These are phyloP conservation scores for Solanum sitiens DNA, from an alignment of 257 asterid genomes.

Conservation along the genomic window DNA sequence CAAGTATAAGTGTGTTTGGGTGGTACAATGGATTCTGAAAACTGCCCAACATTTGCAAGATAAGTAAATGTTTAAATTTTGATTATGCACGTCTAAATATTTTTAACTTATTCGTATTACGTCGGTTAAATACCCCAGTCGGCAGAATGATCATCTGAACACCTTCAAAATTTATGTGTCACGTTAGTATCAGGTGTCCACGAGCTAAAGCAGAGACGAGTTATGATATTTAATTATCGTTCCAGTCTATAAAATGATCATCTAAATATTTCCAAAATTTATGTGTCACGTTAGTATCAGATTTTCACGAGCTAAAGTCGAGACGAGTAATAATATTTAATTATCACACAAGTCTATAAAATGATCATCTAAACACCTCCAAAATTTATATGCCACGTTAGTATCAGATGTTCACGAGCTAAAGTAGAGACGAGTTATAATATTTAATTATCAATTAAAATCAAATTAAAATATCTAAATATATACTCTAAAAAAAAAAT, in stretches of 20 bases:
- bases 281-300: accelerated
- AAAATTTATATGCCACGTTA: no score
- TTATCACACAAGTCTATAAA: not conserved
- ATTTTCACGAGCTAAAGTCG: no score
- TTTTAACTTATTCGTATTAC: not conserved
- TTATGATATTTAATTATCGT: not conserved
- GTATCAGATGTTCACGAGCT: accelerated
- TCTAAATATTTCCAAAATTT: no score
- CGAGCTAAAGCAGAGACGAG: not conserved
- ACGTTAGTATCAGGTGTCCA: not conserved
- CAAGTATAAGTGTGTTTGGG: not conserved
- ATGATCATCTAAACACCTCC: no score
- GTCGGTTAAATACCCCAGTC: not conserved
- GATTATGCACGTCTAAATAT: not conserved
- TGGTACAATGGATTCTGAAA: not conserved
- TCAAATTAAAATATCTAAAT: not conserved
- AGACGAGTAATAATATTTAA: not conserved
- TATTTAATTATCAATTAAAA: not conserved
- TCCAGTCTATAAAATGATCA: no score
- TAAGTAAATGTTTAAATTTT: no score
- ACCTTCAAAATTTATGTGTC: not conserved
- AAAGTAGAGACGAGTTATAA: no score
- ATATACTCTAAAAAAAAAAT: not conserved
- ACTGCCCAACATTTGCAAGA: not conserved
- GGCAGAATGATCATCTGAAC: not conserved